Evolutionary conservation across 2,329 filamentous ascomycete genomes (phyloP).

Genomic region (Hirsutella rhossiliensis): DNA sequence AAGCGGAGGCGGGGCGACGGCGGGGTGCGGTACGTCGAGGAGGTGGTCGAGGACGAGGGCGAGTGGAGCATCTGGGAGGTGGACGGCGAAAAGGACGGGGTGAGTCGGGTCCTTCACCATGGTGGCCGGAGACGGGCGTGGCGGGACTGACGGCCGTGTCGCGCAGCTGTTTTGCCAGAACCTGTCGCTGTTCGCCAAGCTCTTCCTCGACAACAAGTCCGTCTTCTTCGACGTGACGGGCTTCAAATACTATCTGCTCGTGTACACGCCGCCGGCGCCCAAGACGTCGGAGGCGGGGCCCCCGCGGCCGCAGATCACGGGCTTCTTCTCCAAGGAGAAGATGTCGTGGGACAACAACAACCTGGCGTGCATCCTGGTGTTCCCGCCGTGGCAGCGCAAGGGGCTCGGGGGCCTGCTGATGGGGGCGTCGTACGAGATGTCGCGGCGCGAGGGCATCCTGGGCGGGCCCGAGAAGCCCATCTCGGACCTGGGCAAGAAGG

Average conservation of each 20-base stretch:
- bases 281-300: conserved; percentile 3
- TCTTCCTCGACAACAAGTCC: conserved; percentile 96
- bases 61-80: conserved; percentile 86
- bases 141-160: conserved; percentile 1
- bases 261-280: conserved; percentile 45
- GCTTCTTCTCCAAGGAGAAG: conserved; percentile 99
- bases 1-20: conserved; percentile 26
- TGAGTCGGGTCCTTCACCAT: conserved; percentile 24
- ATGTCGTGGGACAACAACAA: conserved; percentile 99
- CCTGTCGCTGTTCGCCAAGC: conserved; percentile 87
- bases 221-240: conserved; percentile 94
- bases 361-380: conserved; percentile 87
- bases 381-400: conserved; percentile 89
- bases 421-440: conserved; percentile 87
- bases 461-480: conserved; percentile 93
- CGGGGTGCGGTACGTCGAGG: conserved; percentile 25
- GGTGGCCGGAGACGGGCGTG: conserved; percentile 3
- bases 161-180: conserved; percentile 78
- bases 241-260: conserved; percentile 89
- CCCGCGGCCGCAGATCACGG: conserved; percentile 45
- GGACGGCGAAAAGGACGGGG: conserved; percentile 74
- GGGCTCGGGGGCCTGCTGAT: conserved; percentile 83
- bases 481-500: conserved; percentile 69
- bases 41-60: conserved; percentile 44
- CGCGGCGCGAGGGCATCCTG: conserved; percentile 66